Conservation (phyloP, 805 yeast species). For the Saccharomycopsis capsularis region DNA sequence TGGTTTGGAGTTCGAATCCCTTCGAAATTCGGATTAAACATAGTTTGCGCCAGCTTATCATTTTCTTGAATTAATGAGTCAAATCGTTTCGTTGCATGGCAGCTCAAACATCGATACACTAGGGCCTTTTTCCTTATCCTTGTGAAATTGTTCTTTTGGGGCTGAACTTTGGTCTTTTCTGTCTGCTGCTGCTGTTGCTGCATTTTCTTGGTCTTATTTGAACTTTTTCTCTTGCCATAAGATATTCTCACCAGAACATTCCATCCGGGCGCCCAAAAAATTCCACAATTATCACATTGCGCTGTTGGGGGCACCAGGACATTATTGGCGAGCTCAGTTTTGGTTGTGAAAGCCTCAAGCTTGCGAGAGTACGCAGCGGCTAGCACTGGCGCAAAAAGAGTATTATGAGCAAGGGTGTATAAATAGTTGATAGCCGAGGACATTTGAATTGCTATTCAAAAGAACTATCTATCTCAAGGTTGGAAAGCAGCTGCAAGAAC, state of each 20-base stretch:
- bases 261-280: conserved; percentile 15
- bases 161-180: too few relatives aligned
- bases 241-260: conserved; percentile 10
- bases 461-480: too few relatives aligned
- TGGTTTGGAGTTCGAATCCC: background rate
- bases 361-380: background rate
- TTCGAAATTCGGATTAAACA: background rate
- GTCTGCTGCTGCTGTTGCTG: too few relatives aligned
- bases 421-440: too few relatives aligned
- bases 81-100: conserved; percentile 1
- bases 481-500: too few relatives aligned
- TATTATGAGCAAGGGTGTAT: background rate
- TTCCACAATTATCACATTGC: conserved; percentile 10
- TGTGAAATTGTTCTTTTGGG: too few relatives aligned
- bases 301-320: background rate
- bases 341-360: background rate
- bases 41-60: background rate
- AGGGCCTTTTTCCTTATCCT: conserved; percentile 2
- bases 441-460: too few relatives aligned
- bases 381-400: background rate
- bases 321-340: background rate
- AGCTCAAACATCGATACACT: conserved; percentile 9
- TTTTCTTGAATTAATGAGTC: conserved; percentile 7
- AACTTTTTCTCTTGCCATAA: conserved; percentile 3
- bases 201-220: background rate